Percentiles rank a stretch among this genome's conserved stretches.
Evolutionary conservation across 2,329 filamentous ascomycete species (phyloP).

Genomic region (Hymenoscyphus fraxineus): DNA sequence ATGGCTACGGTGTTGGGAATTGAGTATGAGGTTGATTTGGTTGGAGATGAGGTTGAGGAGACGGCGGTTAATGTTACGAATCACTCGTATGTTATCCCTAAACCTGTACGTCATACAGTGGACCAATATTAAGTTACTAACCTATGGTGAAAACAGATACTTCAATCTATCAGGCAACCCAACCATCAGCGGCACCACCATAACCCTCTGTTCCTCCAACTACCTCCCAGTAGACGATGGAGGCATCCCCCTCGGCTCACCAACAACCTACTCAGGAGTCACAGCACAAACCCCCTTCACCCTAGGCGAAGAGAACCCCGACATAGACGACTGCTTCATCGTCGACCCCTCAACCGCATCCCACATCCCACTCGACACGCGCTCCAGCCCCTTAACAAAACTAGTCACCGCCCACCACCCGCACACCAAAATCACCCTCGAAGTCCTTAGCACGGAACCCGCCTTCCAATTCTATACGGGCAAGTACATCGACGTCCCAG

Average conservation of each 20-base stretch:
- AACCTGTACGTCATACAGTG: background rate
- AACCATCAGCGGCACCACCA: slow-evolving; percentile 60
- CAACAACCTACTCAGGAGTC: slow-evolving; percentile 60
- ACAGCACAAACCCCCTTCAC: slow-evolving; percentile 65
- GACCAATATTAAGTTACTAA: background rate
- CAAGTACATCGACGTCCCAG: slow-evolving; percentile 75
- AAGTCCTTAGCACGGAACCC: slow-evolving; percentile 87
- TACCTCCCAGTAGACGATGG: slow-evolving; percentile 72
- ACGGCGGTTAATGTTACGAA: slow-evolving; percentile 93
- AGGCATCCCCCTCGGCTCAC: slow-evolving; percentile 67
- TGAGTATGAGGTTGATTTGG: slow-evolving; percentile 84
- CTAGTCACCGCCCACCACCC: slow-evolving; percentile 73
- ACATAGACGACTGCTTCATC: slow-evolving; percentile 89
- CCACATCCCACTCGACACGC: slow-evolving; percentile 48
- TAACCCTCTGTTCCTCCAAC: slow-evolving; percentile 53
- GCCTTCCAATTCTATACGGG: slow-evolving; percentile 98
- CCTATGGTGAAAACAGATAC: slow-evolving; percentile 43
- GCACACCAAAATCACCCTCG: slow-evolving; percentile 70
- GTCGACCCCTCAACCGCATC: slow-evolving; percentile 42
- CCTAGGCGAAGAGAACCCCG: slow-evolving; percentile 61
- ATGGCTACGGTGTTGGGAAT: slow-evolving; percentile 72
- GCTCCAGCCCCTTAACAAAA: slow-evolving; percentile 55
- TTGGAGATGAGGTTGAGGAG: slow-evolving; percentile 67
- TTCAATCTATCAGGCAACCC: slow-evolving; percentile 58
- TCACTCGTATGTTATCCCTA: slow-evolving; percentile 66